phyloP scores from a whole-genome alignment of 768 basidiomycete genomes.

The Trametes cubensis region DNA sequence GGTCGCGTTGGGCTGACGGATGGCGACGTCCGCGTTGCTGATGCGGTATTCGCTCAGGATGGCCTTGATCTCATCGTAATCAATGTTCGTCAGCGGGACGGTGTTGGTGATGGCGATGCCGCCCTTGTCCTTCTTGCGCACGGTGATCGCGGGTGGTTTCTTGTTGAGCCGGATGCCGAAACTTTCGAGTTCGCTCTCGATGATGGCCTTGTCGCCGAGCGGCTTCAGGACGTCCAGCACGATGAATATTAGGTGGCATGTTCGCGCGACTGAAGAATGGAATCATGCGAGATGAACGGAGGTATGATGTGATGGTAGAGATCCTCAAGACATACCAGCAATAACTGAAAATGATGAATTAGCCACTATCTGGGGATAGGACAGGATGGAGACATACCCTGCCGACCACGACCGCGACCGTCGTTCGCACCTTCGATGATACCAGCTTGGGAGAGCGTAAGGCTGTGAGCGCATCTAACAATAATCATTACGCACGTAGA shows the following conservation, averaged over 20 bases:
- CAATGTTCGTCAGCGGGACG: constrained; percentile 93
- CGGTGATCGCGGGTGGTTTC: constrained; percentile 82
- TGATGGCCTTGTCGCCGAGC: constrained; percentile 90
- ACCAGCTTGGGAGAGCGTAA: constrained; percentile 60
- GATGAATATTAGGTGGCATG: constrained; percentile 98
- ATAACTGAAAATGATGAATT: constrained; percentile 7
- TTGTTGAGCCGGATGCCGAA: constrained; percentile 98
- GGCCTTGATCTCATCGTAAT: constrained; percentile 95
- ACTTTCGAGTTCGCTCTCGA: constrained; percentile 94
- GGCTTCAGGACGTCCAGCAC: constrained; percentile 98
- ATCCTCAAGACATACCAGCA: constrained; percentile 80
- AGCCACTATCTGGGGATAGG: constrained; percentile 2
- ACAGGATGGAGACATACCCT: constrained; percentile 59
- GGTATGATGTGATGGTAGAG: not conserved
- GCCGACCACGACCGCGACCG: constrained; percentile 88
- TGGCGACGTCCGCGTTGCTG: constrained; percentile 87
- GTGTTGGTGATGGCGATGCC: constrained; percentile 95
- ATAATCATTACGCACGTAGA: constrained; percentile 60
- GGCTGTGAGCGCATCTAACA: constrained; percentile 5
- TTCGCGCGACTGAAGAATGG: constrained; percentile 77
- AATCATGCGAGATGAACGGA: not conserved
- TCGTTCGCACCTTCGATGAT: constrained; percentile 84
- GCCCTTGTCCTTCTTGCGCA: constrained; percentile 88
- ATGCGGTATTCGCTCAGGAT: constrained; percentile 91
- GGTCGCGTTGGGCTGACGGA: constrained; percentile 89